Percentiles rank a stretch among this genome's conserved stretches.
Evolutionary conservation across 2,329 filamentous ascomycete species (phyloP).

Genomic region (Fusarium buharicum): DNA sequence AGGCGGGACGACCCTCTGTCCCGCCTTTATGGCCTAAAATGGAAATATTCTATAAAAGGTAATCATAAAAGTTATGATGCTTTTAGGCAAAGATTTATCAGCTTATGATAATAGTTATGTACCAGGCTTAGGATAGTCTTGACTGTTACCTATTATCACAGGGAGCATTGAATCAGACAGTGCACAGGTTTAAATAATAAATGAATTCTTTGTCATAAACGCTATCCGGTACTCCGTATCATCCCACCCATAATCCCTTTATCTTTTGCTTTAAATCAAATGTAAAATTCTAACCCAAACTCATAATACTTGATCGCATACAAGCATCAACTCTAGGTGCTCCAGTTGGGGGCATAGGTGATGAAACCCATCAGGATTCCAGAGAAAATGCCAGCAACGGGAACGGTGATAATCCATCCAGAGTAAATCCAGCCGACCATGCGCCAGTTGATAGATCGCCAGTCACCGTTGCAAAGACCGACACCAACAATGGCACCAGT

Average conservation of each 20-base stretch:
- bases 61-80: no score
- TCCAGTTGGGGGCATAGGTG: constrained; percentile 67
- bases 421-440: constrained; percentile 69
- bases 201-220: no score
- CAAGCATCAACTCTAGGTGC: neutral
- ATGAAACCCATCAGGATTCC: constrained; percentile 71
- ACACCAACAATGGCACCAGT: constrained; percentile 71
- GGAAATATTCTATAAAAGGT: no score
- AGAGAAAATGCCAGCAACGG: constrained; percentile 65
- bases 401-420: constrained; percentile 71
- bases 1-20: neutral
- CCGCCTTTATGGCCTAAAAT: neutral
- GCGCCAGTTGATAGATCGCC: constrained; percentile 70
- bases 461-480: constrained; percentile 68
- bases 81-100: no score
- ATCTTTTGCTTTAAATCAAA: neutral
- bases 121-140: no score
- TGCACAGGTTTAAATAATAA: no score
- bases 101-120: no score
- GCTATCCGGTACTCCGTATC: no score
- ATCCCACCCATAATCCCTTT: neutral
- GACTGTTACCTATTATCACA: no score
- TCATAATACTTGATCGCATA: neutral
- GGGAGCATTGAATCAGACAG: no score
- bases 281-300: neutral